Conservation (phyloP, 2,329 filamentous ascomycete species). For the Fusarium sp. region DNA sequence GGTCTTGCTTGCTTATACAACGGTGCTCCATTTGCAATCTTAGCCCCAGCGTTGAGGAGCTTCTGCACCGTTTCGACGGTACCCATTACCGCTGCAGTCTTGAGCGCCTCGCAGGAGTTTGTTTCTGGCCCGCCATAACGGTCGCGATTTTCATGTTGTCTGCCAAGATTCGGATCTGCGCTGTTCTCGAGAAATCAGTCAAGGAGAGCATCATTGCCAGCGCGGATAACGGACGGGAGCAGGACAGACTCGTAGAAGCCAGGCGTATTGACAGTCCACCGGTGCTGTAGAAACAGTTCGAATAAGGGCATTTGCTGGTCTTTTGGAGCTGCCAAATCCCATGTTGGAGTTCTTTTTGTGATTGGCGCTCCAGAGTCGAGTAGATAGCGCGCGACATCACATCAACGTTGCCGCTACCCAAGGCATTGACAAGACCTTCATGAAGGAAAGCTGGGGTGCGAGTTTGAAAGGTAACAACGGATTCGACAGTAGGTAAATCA, state of each 20-base stretch:
- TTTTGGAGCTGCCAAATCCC: conserved; percentile 14
- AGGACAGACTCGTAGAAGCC: conserved; percentile 28
- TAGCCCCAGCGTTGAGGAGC: conserved; percentile 29
- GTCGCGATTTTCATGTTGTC: conserved; percentile 21
- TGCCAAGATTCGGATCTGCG: conserved; percentile 37
- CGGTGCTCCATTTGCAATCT: conserved; percentile 27
- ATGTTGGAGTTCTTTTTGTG: not conserved
- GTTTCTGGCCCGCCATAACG: conserved; percentile 19
- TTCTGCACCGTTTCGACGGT: conserved; percentile 15
- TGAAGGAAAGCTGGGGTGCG: conserved; percentile 13
- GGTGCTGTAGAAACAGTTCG: conserved; percentile 14
- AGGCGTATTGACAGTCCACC: conserved; percentile 28
- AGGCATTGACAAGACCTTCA: not conserved
- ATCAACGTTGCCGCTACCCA: conserved; percentile 25
- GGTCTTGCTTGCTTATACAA: conserved; percentile 8
- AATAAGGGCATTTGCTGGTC: conserved; percentile 19
- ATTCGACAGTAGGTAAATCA: not conserved
- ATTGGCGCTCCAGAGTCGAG: conserved; percentile 29
- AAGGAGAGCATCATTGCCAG: conserved; percentile 9
- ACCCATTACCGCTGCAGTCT: conserved; percentile 13
- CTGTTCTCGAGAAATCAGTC: conserved; percentile 38
- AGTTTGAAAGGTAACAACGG: not conserved
- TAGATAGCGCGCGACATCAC: conserved; percentile 8
- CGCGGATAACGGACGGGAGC: conserved; percentile 13
- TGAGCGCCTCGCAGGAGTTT: conserved; percentile 27